A percentile compares a stretch with the other conserved stretches of the same genome.
phyloP scores from a whole-genome alignment of 2,329 filamentous ascomycete genomes.

The Drechslerella coelobrocha region DNA sequence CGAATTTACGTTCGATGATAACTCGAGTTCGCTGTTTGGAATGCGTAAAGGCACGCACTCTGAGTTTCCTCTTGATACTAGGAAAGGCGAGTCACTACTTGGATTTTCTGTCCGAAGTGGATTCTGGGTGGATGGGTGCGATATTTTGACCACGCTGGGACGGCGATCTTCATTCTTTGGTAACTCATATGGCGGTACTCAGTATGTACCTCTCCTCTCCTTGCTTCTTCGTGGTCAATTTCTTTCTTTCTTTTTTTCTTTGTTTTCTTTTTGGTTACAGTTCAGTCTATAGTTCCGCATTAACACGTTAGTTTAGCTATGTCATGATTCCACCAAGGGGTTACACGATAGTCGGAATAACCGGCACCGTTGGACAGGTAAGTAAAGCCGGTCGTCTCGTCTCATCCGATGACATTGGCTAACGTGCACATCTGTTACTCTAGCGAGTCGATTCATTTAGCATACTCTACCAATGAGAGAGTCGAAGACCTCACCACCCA shows the following conservation, averaged over 20 bases:
- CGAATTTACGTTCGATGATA: constrained; percentile 92
- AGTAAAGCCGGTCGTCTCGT: too few species aligned
- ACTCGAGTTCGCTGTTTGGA: constrained; percentile 83
- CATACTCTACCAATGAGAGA: constrained; percentile 52
- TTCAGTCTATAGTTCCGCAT: too few species aligned
- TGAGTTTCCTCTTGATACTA: constrained; percentile 70
- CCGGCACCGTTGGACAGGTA: constrained; percentile 63
- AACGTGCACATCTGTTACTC: constrained; percentile 7
- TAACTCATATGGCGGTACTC: constrained; percentile 77
- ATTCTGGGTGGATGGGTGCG: constrained; percentile 84
- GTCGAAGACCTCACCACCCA: too few species aligned
- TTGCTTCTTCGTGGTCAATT: too few species aligned
- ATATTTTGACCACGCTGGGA: constrained; percentile 88
- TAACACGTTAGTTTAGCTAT: constrained; percentile 66
- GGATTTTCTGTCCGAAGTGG: constrained; percentile 77
- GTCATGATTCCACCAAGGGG: constrained; percentile 87
- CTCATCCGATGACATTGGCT: background rate
- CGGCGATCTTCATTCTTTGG: constrained; percentile 85
- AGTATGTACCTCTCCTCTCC: too few species aligned
- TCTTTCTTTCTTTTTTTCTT: constrained; percentile 54
- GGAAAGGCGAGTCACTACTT: constrained; percentile 82
- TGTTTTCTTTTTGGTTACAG: background rate
- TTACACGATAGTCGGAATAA: constrained; percentile 85
- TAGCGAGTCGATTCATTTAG: constrained; percentile 53
- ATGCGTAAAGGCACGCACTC: constrained; percentile 77